Base-by-base conservation (phyloP, 202 grass and related monocot species). In the Bolboschoenoplectus hybrid region DNA sequence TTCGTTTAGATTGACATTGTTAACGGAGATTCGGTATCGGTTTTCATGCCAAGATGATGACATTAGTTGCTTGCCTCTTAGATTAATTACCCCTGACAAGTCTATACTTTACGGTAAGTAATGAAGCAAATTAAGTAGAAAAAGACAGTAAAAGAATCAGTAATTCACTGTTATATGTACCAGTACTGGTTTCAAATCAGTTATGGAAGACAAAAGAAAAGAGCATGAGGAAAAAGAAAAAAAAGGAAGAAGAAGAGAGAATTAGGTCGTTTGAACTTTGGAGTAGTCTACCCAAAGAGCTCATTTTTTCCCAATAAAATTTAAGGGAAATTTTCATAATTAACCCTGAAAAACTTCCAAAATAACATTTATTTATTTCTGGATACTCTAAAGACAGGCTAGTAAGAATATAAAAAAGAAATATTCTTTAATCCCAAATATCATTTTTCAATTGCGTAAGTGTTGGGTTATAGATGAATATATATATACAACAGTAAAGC, bases 1-100 rank as follows among this genome's bases (percentile, higher is more conserved):
- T 17, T 82, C 61, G 44, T 82, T 82, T 26, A 65, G 61, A 67
- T 82, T 82, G 60, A 82, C 63, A 34, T 65, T 47, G 11, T 46
- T 82, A 12, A 67, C 45, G 58, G 43, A 82, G 40, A 50, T 63
- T 14, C 49, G 80, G 9, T 82, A 35, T 20, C 32, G 80, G 80
- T 34, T 82, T 51, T 35, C 60, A 67, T 82, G 55, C 43, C 63
- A 61, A 82, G 60, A 82, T 82, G 80, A 40, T 61, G 26, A 26
- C 26, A 26, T 26, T 26, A 26, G 67, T 82, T 50, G 39, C 39
- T 75, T 51, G 38, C 14, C 71, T 47, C 63, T 66, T 66, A 34
- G 36, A 1, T 36, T 35, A 38, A 11, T 66, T 17, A 41, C 38
- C 66, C 35, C 38, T 5, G 16, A 68, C 66, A 41, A 14, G 5